Conservation (phyloP, 2,329 filamentous ascomycete species). For the Hypoxylon rubiginosum region DNA sequence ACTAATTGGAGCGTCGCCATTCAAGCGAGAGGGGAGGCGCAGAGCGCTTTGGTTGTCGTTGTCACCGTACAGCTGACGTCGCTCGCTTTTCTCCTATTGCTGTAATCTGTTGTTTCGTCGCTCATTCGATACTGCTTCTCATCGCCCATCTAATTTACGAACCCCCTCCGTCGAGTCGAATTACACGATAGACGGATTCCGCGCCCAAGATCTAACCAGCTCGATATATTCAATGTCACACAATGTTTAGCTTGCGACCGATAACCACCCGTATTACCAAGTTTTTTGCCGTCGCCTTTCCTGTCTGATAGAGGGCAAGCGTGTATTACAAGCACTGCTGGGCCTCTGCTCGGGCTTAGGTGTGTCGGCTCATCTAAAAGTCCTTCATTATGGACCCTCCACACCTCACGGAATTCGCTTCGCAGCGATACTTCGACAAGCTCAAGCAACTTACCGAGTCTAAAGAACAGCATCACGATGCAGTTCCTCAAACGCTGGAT, state of each 20-base stretch:
- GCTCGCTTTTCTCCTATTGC: conserved; percentile 39
- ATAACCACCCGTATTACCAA: conserved; percentile 44
- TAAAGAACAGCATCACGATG: conserved; percentile 58
- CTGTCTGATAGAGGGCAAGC: conserved; percentile 49
- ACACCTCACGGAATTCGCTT: conserved; percentile 76
- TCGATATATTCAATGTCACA: conserved; percentile 47
- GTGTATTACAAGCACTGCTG: conserved; percentile 44
- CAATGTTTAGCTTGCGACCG: conserved; percentile 51
- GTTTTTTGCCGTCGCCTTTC: conserved; percentile 45
- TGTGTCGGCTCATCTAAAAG: conserved; percentile 34
- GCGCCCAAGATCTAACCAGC: conserved; percentile 19
- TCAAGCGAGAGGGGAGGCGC: conserved; percentile 32
- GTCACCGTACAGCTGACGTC: conserved; percentile 38
- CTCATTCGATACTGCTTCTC: conserved; percentile 12
- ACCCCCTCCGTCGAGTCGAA: conserved; percentile 16
- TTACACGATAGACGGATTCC: conserved; percentile 23
- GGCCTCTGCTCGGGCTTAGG: conserved; percentile 42
- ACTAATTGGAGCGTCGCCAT: conserved; percentile 25
- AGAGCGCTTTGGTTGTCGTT: conserved; percentile 36
- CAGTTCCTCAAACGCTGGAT: conserved; percentile 44
- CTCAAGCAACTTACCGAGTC: conserved; percentile 67
- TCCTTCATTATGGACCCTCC: conserved; percentile 68
- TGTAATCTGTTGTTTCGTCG: conserved; percentile 26
- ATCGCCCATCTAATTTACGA: conserved; percentile 1
- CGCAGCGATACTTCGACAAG: conserved; percentile 74